Evolutionary conservation across 768 basidiomycete species (phyloP), one percentile per base, ranked within the genome.

Genomic region (Dentipellis fragilis): DNA sequence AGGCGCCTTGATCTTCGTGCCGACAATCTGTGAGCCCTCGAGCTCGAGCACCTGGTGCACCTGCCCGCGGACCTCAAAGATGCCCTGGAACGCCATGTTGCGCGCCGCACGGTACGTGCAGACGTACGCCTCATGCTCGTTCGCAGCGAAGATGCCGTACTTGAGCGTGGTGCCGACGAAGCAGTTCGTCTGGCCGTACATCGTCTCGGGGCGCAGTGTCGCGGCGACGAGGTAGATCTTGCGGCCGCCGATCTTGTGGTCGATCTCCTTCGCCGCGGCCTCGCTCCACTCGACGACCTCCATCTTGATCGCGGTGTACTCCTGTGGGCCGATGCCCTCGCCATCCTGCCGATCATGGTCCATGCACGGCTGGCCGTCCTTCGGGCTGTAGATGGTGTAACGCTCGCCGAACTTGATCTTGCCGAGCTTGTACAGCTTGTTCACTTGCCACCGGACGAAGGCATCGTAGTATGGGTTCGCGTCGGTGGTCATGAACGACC

Each of bases 301-400:
- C 89, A 98, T 91, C 75, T 96, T 97, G 69, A 98, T 71, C 17
- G 76, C 87, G 17, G 94, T 90, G 72, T 98, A 98, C 67, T 98
- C 95, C 65, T 94, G 92, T 4, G 96, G 96, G 6, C 91, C 92
- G 54, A 93, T 75, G 49, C 87, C 95, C 71, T 99, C 96, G 42
- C 96, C 96, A 57, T 92, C 91, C 52, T 84, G 80, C 56, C 96
- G 87, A 69, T 99, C 96, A 73, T 99, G 96, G 71, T 99, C 96
- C 96, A 99, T 98, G 67, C 96, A 99, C 0, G 96, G 95, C 66
- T 98, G 96, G 2, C 93, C 94, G 63, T 99, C 96, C 70, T 97
- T 97, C 2, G 93, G 93, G 60, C 91, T 94, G 78, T 96, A 99
- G 66, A 99, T 91, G 12, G 96, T 99, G 70, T 97, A 95, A 46